phyloP scores from a whole-genome alignment of 208 protist species.

The Porcisia hertigi region DNA sequence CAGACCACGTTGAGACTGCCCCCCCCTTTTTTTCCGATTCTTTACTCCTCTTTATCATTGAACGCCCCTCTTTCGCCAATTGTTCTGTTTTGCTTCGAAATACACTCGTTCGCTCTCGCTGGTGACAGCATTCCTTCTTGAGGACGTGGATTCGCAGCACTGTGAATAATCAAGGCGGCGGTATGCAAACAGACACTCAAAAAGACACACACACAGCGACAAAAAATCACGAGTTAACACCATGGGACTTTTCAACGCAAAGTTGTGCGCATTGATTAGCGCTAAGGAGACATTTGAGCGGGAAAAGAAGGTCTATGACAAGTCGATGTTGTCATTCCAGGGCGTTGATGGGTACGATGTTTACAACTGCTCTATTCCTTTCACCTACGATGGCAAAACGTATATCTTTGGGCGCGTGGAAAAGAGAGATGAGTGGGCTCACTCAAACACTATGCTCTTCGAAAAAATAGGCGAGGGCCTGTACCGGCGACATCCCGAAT shows the following conservation, averaged over 20 bases:
- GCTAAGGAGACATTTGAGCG: constrained; percentile 54
- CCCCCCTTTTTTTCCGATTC: neutral
- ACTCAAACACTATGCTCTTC: constrained; percentile 52
- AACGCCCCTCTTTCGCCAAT: neutral
- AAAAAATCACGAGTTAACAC: neutral
- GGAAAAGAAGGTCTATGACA: constrained; percentile 42
- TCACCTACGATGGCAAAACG: constrained; percentile 49
- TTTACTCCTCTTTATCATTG: neutral
- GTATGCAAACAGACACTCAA: neutral
- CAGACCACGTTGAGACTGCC: neutral
- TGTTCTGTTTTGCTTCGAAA: neutral
- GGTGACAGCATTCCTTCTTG: neutral
- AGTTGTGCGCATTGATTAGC: constrained; percentile 43
- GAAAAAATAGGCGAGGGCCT: constrained; percentile 44
- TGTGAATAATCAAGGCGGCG: neutral
- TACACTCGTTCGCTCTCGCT: neutral
- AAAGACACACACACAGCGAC: neutral
- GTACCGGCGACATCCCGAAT: constrained; percentile 29
- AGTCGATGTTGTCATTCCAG: constrained; percentile 34
- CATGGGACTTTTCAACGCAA: constrained; percentile 42
- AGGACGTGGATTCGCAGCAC: too few species aligned
- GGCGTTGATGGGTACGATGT: constrained; percentile 51
- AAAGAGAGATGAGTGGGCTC: constrained; percentile 54
- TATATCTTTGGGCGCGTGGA: constrained; percentile 67
- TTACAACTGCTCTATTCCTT: constrained; percentile 71